These are phyloP conservation scores for Anthostomella pinea DNA, from an alignment of 2,329 filamentous ascomycete species.

Conservation along the genomic window DNA sequence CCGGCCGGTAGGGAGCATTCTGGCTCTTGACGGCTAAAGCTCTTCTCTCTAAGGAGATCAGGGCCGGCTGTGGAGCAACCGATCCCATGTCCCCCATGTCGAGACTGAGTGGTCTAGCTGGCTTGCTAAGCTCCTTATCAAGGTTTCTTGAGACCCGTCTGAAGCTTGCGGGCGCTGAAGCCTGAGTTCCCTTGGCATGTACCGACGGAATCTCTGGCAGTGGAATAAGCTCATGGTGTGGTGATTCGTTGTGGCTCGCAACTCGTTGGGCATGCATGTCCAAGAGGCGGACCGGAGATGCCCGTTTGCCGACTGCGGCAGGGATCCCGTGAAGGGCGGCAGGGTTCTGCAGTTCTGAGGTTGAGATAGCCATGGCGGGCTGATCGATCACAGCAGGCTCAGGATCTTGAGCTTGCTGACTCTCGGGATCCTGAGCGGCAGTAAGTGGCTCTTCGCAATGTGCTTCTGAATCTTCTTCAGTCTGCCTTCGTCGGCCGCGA, in stretches of 20 bases:
- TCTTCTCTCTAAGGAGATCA: background rate
- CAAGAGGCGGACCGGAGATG: background rate
- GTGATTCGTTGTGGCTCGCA: background rate
- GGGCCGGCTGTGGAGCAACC: background rate
- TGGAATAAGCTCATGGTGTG: background rate
- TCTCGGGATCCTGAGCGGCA: background rate
- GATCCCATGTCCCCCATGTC: background rate
- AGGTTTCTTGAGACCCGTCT: background rate
- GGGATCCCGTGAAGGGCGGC: background rate
- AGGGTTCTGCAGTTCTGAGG: background rate
- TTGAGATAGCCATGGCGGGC: background rate
- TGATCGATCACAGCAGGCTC: background rate
- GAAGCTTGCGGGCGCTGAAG: background rate
- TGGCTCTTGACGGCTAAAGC: constrained; percentile 1
- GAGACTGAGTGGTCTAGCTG: background rate
- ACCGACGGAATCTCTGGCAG: background rate
- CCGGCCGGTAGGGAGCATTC: constrained; percentile 1
- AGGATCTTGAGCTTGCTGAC: constrained; percentile 1
- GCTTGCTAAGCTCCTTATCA: background rate
- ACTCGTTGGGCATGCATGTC: background rate
- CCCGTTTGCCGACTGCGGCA: background rate
- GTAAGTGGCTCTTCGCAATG: background rate
- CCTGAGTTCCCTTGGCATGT: background rate
- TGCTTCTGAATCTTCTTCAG: background rate
- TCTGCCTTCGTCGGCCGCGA: constrained; percentile 1